Percentiles rank a stretch among this genome's conserved stretches.
phyloP scores from a whole-genome alignment of 345 rosid species.

The Zanthoxylum bungeanum region DNA sequence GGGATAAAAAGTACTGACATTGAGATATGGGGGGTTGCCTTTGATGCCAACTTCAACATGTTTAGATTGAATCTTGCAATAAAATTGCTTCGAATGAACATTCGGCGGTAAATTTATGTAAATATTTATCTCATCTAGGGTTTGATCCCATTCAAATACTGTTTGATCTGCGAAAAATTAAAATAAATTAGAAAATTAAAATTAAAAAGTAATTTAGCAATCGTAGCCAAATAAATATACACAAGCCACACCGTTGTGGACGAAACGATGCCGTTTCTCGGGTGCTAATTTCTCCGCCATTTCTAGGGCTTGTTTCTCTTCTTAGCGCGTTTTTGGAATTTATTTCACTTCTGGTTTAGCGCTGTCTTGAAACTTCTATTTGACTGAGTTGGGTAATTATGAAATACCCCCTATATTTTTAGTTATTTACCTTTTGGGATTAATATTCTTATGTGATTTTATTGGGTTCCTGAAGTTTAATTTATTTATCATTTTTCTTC shows the following conservation, averaged over 20 bases:
- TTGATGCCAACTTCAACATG: conserved; percentile 92
- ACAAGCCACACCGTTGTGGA: conserved; percentile 36
- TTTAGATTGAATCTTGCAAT: conserved; percentile 77
- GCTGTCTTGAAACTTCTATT: conserved; percentile 16
- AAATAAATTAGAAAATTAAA: background rate
- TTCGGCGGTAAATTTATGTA: conserved; percentile 73
- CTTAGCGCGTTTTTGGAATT: conserved; percentile 10
- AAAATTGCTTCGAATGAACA: conserved; percentile 65
- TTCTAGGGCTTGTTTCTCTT: conserved; percentile 11
- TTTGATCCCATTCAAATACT: conserved; percentile 97
- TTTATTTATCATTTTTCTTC: background rate
- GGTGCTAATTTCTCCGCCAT: conserved; percentile 71
- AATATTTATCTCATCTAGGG: conserved; percentile 78
- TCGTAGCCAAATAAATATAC: background rate
- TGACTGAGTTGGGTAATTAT: background rate
- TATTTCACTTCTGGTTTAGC: background rate
- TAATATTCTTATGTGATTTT: background rate
- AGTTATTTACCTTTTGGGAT: background rate
- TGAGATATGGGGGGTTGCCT: conserved; percentile 94
- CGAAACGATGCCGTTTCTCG: conserved; percentile 54
- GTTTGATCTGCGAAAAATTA: conserved; percentile 43
- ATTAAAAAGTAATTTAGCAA: background rate
- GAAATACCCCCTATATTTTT: background rate
- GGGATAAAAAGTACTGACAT: conserved; percentile 35
- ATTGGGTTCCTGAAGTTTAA: background rate